phyloP scores from a whole-genome alignment of 352 stramenopile genomes.

The Phytophthora megakarya region DNA sequence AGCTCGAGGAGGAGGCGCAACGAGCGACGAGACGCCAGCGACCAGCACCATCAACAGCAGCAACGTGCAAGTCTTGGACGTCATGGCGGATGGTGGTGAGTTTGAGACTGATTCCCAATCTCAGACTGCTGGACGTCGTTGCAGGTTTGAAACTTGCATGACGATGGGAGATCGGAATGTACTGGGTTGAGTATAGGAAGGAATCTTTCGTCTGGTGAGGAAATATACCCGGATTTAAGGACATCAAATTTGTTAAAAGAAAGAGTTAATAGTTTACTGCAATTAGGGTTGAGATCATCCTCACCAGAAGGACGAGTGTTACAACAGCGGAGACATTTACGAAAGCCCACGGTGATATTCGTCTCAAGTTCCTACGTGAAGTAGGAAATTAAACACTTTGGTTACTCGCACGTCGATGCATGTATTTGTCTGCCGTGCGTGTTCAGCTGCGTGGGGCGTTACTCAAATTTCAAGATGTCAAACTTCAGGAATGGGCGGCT shows the following conservation, averaged over 20 bases:
- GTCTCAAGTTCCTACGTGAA: neutral
- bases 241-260: neutral
- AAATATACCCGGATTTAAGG: neutral
- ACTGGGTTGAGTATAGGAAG: constrained; percentile 1
- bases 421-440: no score
- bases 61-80: neutral
- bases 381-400: no score
- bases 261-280: neutral
- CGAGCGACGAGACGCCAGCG: constrained; percentile 1
- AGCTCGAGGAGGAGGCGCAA: constrained; percentile 7
- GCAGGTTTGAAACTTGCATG: neutral
- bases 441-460: neutral
- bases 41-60: constrained; percentile 9
- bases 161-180: constrained; percentile 13
- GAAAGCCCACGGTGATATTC: no score
- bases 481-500: neutral
- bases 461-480: no score
- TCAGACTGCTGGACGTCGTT: constrained; percentile 10
- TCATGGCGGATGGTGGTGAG: constrained; percentile 6
- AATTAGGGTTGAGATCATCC: constrained; percentile 13
- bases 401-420: no score
- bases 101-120: no score
- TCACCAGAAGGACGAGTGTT: neutral
- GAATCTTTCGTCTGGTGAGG: constrained; percentile 8
- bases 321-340: no score